Percentiles rank a stretch among this genome's conserved stretches.
These are phyloP conservation scores for Saccharum spontaneum DNA, from an alignment of 176 grass and related monocot genomes.

Conservation along the genomic window DNA sequence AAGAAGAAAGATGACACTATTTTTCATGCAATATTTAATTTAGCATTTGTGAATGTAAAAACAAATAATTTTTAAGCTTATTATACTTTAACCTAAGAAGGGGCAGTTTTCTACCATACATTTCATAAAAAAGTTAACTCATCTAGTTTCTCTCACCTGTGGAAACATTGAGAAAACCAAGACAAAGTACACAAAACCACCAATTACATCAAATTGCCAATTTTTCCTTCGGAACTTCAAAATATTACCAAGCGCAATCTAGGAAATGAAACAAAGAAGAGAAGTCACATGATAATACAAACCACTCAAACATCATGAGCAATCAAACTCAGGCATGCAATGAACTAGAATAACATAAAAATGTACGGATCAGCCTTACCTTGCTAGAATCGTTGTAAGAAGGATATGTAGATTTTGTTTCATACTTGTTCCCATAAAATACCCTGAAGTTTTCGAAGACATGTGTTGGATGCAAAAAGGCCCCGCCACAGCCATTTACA, in stretches of 20 bases:
- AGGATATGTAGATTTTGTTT: conserved; percentile 81
- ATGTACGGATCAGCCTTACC: conserved; percentile 48
- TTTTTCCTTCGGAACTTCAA: conserved; percentile 96
- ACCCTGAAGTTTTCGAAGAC: conserved; percentile 75
- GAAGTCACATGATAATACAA: conserved; percentile 26
- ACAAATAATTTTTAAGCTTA: not conserved
- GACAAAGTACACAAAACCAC: conserved; percentile 92
- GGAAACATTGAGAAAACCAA: conserved; percentile 98
- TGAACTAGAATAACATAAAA: not conserved
- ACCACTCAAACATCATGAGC: not conserved
- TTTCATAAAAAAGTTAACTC: conserved; percentile 10
- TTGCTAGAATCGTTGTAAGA: conserved; percentile 85
- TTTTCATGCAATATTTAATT: not conserved
- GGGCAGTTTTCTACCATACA: not conserved
- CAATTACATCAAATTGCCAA: conserved; percentile 99
- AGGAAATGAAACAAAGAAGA: conserved; percentile 24
- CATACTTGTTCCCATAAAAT: conserved; percentile 86
- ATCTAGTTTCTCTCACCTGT: conserved; percentile 59
- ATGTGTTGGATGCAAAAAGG: conserved; percentile 97
- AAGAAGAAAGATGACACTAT: not conserved
- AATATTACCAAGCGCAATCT: conserved; percentile 99
- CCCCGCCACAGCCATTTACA: conserved; percentile 97
- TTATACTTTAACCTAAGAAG: not conserved
- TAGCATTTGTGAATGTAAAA: not conserved
- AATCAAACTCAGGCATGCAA: not conserved